phyloP scores from a whole-genome alignment of 768 basidiomycete genomes.

The Termitomyces titanicus region DNA sequence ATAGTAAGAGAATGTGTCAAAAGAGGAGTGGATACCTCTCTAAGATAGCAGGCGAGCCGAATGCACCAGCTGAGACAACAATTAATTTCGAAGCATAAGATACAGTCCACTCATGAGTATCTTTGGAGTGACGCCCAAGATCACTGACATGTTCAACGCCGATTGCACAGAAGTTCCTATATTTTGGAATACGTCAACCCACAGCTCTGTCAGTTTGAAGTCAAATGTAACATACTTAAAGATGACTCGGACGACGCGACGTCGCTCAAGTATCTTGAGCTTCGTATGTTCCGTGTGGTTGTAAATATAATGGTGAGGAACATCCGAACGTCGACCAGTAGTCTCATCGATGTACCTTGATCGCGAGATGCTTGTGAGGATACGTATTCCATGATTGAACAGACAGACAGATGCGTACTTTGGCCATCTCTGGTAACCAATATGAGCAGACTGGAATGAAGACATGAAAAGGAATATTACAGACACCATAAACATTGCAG shows the following conservation, averaged over 20 bases:
- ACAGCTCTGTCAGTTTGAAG: neutral
- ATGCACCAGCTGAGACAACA: constrained; percentile 48
- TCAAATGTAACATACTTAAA: constrained; percentile 36
- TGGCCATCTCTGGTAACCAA: constrained; percentile 42
- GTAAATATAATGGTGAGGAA: constrained; percentile 50
- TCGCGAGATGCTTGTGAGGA: neutral
- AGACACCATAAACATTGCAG: constrained; percentile 44
- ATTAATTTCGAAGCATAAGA: constrained; percentile 41
- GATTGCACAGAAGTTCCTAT: constrained; percentile 39
- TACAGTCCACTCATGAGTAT: constrained; percentile 14
- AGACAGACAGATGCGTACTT: constrained; percentile 32
- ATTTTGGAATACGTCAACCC: neutral
- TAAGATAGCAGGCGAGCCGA: constrained; percentile 55
- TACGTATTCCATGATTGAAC: neutral
- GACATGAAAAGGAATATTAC: constrained; percentile 11
- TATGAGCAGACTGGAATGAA: too few species aligned
- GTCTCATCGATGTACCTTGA: constrained; percentile 48
- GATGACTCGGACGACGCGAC: constrained; percentile 43
- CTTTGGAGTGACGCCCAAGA: constrained; percentile 21
- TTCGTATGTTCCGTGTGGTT: constrained; percentile 40
- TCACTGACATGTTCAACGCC: constrained; percentile 52
- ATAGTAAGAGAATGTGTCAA: neutral
- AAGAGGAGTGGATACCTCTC: constrained; percentile 33
- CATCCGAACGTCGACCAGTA: constrained; percentile 54
- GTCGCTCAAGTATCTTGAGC: constrained; percentile 34